phyloP scores from a whole-genome alignment of 2,329 filamentous ascomycete genomes.

The Cercospora sp. region DNA sequence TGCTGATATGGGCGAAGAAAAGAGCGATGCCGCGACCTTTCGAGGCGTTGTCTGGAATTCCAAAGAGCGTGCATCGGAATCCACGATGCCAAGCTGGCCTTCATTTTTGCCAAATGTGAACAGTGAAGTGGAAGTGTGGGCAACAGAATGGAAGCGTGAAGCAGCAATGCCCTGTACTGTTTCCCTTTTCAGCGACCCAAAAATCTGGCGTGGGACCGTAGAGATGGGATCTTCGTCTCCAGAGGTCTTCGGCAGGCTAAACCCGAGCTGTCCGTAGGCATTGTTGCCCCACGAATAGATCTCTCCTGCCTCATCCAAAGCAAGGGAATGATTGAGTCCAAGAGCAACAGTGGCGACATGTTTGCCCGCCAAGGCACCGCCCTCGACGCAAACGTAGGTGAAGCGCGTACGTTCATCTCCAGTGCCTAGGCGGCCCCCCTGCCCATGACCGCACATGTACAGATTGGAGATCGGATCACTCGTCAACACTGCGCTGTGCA shows the following conservation, averaged over 20 bases:
- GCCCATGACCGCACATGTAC: constrained; percentile 88
- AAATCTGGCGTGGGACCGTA: constrained; percentile 79
- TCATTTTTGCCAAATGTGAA: constrained; percentile 96
- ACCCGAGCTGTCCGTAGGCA: constrained; percentile 80
- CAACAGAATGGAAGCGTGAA: constrained; percentile 87
- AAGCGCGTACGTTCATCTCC: constrained; percentile 90
- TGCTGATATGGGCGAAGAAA: constrained; percentile 69
- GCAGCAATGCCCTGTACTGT: constrained; percentile 77
- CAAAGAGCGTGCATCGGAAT: constrained; percentile 88
- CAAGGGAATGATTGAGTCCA: constrained; percentile 88
- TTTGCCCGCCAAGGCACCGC: constrained; percentile 69
- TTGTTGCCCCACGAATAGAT: constrained; percentile 96
- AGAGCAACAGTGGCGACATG: constrained; percentile 76
- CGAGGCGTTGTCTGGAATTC: constrained; percentile 80
- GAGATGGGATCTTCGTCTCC: constrained; percentile 84
- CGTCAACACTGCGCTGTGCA: constrained; percentile 87
- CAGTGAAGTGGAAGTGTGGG: constrained; percentile 75
- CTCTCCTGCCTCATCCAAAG: constrained; percentile 80
- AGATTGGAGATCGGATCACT: constrained; percentile 85
- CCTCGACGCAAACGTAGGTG: constrained; percentile 78
- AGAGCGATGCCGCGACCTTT: constrained; percentile 83
- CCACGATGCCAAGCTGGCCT: constrained; percentile 89
- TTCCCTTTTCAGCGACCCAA: constrained; percentile 87
- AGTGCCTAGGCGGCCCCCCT: constrained; percentile 82
- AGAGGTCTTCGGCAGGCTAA: constrained; percentile 67